Base-by-base conservation (phyloP, 495 filamentous ascomycete species). In the Aspergillus carlsbadensis region DNA sequence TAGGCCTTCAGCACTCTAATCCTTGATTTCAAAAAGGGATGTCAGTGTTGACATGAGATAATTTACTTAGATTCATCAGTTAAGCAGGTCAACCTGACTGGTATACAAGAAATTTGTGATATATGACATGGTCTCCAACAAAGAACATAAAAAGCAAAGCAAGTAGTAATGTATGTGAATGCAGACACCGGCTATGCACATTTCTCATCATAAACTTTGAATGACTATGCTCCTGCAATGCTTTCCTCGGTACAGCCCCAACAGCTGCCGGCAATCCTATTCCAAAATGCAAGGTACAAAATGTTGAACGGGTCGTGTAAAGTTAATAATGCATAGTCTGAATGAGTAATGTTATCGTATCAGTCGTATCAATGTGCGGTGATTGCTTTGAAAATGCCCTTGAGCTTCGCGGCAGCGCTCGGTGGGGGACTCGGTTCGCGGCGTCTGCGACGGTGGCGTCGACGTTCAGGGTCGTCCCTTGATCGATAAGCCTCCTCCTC, bases 351-450 rank as follows among this genome's bases (percentile, higher is more conserved):
- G 49, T 52, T 33, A 11, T 6, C 13, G 8, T 41, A 41, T 15
- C 26, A 29, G 26, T 29, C 37, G 15, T 40, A 56, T 67, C 55
- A 74, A 39, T 73, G 59, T 31, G 67, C 71, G 61, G 67, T 54
- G 65, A 75, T 69, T 1, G 67, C 64, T 49, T 70, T 71, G 57
- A 74, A 59, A 37, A 78, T 22, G 14, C 62, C 59, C 63, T 72
- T 77, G 43, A 78, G 52, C 44, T 63, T 72, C n/a, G 73, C 71
- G 34, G 64, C 58, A 34, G 64, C 63, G 29, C 53, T 53, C 42
- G 58, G 62, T 8, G 65, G 65, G 0, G 73, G 71, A 13, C 70
- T 71, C 17, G 67, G 62, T 24, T 75, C 73, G 7, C 65, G 70
- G 37, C 68, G 68, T 51, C 65, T 70, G 59, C 64, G 65, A 58